These are phyloP conservation scores for Claviceps digitariae DNA, from an alignment of 2,329 filamentous ascomycete species.

Conservation along the genomic window DNA sequence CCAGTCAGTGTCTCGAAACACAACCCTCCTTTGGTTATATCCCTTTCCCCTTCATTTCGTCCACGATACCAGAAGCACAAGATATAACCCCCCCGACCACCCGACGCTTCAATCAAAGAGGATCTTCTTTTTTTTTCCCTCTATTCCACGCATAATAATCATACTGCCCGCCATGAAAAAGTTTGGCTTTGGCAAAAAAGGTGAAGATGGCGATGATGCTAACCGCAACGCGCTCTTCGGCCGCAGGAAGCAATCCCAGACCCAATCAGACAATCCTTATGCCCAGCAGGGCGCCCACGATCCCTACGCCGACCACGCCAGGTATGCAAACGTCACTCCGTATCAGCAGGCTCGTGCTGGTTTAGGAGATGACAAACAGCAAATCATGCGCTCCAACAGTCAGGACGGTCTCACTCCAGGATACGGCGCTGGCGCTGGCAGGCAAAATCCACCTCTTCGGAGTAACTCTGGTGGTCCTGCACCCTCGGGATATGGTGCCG, in stretches of 20 bases:
- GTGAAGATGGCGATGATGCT: slow-evolving; percentile 33
- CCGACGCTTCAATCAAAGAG: neutral
- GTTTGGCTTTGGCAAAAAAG: slow-evolving; percentile 45
- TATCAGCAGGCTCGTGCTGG: slow-evolving; percentile 30
- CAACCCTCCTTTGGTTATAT: neutral
- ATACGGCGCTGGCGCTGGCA: slow-evolving; percentile 11
- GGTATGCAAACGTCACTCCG: slow-evolving; percentile 30
- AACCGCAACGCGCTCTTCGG: slow-evolving; percentile 39
- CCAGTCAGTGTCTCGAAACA: neutral
- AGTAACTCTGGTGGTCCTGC: slow-evolving; percentile 11
- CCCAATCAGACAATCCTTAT: slow-evolving; percentile 41
- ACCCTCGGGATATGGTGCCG: slow-evolving; percentile 35
- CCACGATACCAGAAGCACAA: neutral
- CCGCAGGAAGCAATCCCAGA: slow-evolving; percentile 36
- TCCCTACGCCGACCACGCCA: slow-evolving; percentile 37
- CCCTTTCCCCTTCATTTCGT: neutral
- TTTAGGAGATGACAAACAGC: slow-evolving; percentile 17
- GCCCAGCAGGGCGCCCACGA: slow-evolving; percentile 37
- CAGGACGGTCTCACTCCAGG: slow-evolving; percentile 6
- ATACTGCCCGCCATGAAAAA: slow-evolving; percentile 37
- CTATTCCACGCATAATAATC: too few relatives aligned
- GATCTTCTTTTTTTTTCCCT: too few relatives aligned
- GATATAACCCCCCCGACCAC: neutral
- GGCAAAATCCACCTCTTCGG: slow-evolving; percentile 5
- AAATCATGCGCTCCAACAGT: slow-evolving; percentile 18